Percentiles rank a stretch among this genome's conserved stretches.
Conservation (phyloP, 2,329 filamentous ascomycete genomes). For the Penicillium sp. region DNA sequence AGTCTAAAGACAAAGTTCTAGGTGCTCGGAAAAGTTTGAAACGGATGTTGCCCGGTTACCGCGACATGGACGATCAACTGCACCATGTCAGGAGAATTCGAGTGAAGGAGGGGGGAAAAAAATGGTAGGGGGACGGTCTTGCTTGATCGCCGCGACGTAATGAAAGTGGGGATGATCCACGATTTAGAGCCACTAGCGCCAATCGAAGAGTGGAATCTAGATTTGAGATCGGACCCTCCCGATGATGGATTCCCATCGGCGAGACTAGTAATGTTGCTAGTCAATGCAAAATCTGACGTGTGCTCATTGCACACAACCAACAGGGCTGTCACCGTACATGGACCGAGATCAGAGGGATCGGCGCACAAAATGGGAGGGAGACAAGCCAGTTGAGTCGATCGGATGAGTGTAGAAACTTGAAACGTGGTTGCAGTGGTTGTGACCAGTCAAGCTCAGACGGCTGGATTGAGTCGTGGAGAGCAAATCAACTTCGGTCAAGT, state of each 20-base stretch:
- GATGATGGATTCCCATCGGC: not conserved
- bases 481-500: too few relatives aligned
- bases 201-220: not conserved
- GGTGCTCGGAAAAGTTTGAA: slow-evolving; percentile 6
- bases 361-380: too few relatives aligned
- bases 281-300: not conserved
- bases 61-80: slow-evolving; percentile 4
- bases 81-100: slow-evolving; percentile 19
- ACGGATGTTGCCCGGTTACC: not conserved
- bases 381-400: too few relatives aligned
- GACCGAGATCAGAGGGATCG: too few relatives aligned
- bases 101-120: not conserved
- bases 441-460: too few relatives aligned
- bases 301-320: not conserved
- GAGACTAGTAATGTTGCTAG: not conserved
- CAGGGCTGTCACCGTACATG: too few relatives aligned
- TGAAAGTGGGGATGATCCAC: slow-evolving; percentile 12
- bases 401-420: too few relatives aligned
- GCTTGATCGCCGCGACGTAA: slow-evolving; percentile 2
- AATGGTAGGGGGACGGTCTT: slow-evolving; percentile 10
- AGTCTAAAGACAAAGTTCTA: slow-evolving; percentile 14
- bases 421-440: too few relatives aligned
- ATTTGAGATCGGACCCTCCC: slow-evolving; percentile 2
- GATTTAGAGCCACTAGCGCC: slow-evolving; percentile 3
- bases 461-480: too few relatives aligned